These are phyloP conservation scores for Sporothrix euskadiensis DNA, from an alignment of 2,329 filamentous ascomycete genomes.

Conservation along the genomic window DNA sequence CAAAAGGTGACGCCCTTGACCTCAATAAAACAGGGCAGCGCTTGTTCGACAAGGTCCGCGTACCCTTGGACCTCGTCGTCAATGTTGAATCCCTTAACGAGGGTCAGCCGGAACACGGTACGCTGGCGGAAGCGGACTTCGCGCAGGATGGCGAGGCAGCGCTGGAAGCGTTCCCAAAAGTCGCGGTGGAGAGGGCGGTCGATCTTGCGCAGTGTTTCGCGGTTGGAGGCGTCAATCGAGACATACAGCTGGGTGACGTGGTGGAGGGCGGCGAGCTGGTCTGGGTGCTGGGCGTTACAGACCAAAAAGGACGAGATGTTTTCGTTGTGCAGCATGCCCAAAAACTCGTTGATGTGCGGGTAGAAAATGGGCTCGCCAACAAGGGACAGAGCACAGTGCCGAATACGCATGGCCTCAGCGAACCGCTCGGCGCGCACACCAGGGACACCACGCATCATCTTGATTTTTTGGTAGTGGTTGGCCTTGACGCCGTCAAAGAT, in stretches of 20 bases:
- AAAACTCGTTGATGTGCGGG: conserved; percentile 92
- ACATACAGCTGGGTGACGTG: conserved; percentile 96
- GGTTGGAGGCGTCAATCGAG: conserved; percentile 91
- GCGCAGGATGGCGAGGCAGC: conserved; percentile 84
- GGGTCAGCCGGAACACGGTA: conserved; percentile 90
- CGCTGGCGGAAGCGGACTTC: conserved; percentile 81
- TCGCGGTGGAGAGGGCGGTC: conserved; percentile 91
- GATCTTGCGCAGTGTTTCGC: conserved; percentile 81
- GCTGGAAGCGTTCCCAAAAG: conserved; percentile 95
- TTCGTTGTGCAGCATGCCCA: conserved; percentile 77
- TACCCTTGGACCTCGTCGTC: conserved; percentile 92
- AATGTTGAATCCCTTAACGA: conserved; percentile 98
- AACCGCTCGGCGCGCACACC: conserved; percentile 91
- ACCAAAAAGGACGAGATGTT: conserved; percentile 93
- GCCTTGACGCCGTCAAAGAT: conserved; percentile 90
- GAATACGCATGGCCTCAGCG: conserved; percentile 86
- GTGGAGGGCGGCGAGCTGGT: conserved; percentile 77
- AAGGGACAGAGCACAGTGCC: conserved; percentile 87
- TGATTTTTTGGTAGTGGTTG: conserved; percentile 95
- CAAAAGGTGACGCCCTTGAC: conserved; percentile 97
- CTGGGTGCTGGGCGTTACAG: conserved; percentile 95
- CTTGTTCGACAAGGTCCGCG: conserved; percentile 81
- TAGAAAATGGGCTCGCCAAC: conserved; percentile 99
- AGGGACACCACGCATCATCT: conserved; percentile 91
- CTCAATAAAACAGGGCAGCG: conserved; percentile 88